A percentile compares a stretch with the other conserved stretches of the same genome.
Evolutionary conservation across 495 filamentous ascomycete genomes (phyloP).

Genomic region (Talaromyces stipitatus): DNA sequence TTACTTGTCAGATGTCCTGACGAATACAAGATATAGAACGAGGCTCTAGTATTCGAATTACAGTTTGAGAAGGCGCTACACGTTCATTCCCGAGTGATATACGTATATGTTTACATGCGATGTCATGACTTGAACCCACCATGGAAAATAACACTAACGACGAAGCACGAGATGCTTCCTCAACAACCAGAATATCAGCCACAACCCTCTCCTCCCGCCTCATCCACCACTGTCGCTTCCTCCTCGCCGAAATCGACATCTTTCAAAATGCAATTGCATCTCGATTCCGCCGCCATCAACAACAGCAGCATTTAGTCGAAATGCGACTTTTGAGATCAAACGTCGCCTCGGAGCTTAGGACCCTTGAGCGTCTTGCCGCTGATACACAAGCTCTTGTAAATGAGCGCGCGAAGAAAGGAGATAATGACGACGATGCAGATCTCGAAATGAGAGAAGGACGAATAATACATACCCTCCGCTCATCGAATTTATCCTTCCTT

Average conservation of each 20-base stretch:
- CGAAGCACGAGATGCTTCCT: neutral
- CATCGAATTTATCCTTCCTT: slow-evolving; percentile 52
- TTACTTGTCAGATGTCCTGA: neutral
- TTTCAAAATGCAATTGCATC: slow-evolving; percentile 36
- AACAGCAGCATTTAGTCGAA: slow-evolving; percentile 30
- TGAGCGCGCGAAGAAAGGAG: slow-evolving; percentile 9
- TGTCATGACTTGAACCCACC: neutral
- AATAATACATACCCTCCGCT: slow-evolving; percentile 40
- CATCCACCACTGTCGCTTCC: slow-evolving; percentile 29
- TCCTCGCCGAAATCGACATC: slow-evolving; percentile 41
- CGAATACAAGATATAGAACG: neutral
- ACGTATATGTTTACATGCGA: too few relatives aligned
- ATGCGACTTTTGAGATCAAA: slow-evolving; percentile 41
- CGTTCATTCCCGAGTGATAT: too few relatives aligned
- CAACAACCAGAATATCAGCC: neutral
- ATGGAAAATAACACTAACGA: neutral
- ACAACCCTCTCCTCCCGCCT: slow-evolving; percentile 19
- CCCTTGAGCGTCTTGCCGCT: slow-evolving; percentile 38
- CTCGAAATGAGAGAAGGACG: slow-evolving; percentile 8
- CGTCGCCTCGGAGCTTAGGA: slow-evolving; percentile 39
- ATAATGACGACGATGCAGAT: neutral
- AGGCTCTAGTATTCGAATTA: neutral
- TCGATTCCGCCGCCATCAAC: slow-evolving; percentile 38
- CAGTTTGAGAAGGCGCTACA: too few relatives aligned
- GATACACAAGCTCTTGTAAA: slow-evolving; percentile 12